phyloP scores from a whole-genome alignment of 768 basidiomycete genomes.

The Psilocybe cubensis region DNA sequence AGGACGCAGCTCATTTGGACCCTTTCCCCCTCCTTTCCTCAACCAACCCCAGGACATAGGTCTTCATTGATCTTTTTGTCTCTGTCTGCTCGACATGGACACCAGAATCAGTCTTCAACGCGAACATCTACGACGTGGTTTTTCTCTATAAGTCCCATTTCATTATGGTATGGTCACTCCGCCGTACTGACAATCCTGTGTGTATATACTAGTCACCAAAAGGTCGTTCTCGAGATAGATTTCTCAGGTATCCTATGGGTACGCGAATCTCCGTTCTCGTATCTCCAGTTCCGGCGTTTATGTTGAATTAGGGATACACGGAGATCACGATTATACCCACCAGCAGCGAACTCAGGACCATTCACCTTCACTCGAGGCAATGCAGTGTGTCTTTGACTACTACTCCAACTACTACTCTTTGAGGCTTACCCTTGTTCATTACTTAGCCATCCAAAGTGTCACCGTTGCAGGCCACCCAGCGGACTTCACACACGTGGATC shows the following conservation, averaged over 20 bases:
- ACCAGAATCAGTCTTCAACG: conserved; percentile 64
- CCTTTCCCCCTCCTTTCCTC: conserved; percentile 18
- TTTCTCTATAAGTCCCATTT: conserved; percentile 81
- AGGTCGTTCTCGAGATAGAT: conserved; percentile 92
- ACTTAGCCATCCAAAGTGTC: conserved; percentile 69
- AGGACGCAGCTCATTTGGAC: conserved; percentile 20
- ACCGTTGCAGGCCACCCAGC: conserved; percentile 73
- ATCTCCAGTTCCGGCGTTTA: conserved; percentile 19
- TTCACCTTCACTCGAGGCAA: conserved; percentile 89
- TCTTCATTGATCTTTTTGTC: conserved; percentile 30
- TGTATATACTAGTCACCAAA: conserved; percentile 90
- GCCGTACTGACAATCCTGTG: conserved; percentile 44
- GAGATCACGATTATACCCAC: conserved; percentile 89
- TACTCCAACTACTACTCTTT: neutral
- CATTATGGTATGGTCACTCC: conserved; percentile 17
- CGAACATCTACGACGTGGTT: conserved; percentile 81
- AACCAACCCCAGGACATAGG: conserved; percentile 21
- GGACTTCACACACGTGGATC: conserved; percentile 81
- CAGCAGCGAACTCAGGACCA: conserved; percentile 74
- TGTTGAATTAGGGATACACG: conserved; percentile 76
- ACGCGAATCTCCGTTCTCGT: conserved; percentile 27
- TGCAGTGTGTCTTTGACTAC: conserved; percentile 63
- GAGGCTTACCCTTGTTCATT: neutral
- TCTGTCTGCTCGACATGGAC: conserved; percentile 42
- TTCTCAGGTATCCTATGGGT: conserved; percentile 89